phyloP scores from a whole-genome alignment of 2,329 filamentous ascomycete genomes.

The Trichophaea hybrida region DNA sequence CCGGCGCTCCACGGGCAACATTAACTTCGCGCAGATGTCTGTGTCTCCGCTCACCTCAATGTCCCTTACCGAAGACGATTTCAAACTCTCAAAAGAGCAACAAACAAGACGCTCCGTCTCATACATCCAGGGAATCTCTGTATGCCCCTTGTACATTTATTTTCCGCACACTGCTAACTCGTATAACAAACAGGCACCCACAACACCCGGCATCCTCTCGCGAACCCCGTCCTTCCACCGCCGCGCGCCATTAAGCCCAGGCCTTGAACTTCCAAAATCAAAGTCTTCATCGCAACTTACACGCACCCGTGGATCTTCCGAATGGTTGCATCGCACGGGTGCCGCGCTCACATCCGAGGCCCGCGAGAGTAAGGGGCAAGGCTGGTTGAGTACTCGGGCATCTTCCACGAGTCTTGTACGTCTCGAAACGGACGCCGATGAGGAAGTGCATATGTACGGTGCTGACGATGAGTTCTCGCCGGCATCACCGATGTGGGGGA shows the following conservation, averaged over 20 bases:
- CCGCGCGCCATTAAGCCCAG: neutral
- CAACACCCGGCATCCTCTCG: neutral
- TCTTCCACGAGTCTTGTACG: slow-evolving; percentile 49
- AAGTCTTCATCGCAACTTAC: neutral
- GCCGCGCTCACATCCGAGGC: slow-evolving; percentile 48
- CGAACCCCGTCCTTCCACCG: neutral
- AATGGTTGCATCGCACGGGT: slow-evolving; percentile 52
- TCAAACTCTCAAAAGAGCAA: neutral
- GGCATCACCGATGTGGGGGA: slow-evolving; percentile 38
- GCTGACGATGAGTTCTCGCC: slow-evolving; percentile 31
- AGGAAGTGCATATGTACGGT: slow-evolving; percentile 23
- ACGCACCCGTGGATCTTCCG: slow-evolving; percentile 35
- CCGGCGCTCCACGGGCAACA: slow-evolving; percentile 19
- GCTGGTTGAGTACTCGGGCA: slow-evolving; percentile 51
- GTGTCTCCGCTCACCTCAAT: slow-evolving; percentile 18
- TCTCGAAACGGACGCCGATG: slow-evolving; percentile 33
- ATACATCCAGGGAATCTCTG: slow-evolving; percentile 22
- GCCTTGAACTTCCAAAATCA: neutral
- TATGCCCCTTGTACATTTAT: neutral
- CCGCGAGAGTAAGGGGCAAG: slow-evolving; percentile 53
- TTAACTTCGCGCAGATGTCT: slow-evolving; percentile 22
- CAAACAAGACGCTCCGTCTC: slow-evolving; percentile 5
- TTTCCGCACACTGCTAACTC: neutral
- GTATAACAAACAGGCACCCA: neutral
- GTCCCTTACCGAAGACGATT: slow-evolving; percentile 16